These are phyloP conservation scores for Talaromyces sp. DNA, from an alignment of 2,329 filamentous ascomycete genomes.

Conservation along the genomic window DNA sequence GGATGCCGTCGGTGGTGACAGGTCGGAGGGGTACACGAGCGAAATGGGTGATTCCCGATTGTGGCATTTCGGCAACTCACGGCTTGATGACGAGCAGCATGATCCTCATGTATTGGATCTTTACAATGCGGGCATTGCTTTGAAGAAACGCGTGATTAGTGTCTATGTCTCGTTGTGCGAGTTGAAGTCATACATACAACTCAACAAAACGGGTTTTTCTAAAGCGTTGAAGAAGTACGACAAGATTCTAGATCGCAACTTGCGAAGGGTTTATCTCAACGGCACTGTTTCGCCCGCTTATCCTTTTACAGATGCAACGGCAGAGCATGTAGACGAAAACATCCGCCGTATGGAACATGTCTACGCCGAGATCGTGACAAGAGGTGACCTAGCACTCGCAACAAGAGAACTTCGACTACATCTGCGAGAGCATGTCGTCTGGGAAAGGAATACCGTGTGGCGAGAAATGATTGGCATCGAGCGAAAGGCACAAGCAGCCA, in stretches of 20 bases:
- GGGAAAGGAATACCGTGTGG: slow-evolving; percentile 99
- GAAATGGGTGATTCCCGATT: slow-evolving; percentile 37
- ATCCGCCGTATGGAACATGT: slow-evolving; percentile 72
- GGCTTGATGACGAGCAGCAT: slow-evolving; percentile 70
- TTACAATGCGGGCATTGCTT: slow-evolving; percentile 70
- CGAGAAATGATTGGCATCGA: slow-evolving; percentile 98
- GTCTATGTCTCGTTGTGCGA: slow-evolving; percentile 92
- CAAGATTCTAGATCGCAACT: slow-evolving; percentile 81
- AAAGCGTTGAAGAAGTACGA: slow-evolving; percentile 99
- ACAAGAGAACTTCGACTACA: slow-evolving; percentile 85
- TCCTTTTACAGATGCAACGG: slow-evolving; percentile 72
- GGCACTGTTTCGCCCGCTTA: slow-evolving; percentile 72
- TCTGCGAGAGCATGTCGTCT: slow-evolving; percentile 92
- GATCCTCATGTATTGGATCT: slow-evolving; percentile 68
- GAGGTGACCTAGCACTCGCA: slow-evolving; percentile 72
- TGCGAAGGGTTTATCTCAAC: slow-evolving; percentile 74
- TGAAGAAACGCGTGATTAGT: slow-evolving; percentile 87
- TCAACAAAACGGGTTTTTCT: slow-evolving; percentile 93
- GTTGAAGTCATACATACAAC: slow-evolving; percentile 89
- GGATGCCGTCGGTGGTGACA: slow-evolving; percentile 24
- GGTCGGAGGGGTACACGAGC: slow-evolving; percentile 29
- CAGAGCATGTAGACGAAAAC: slow-evolving; percentile 65
- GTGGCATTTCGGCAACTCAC: slow-evolving; percentile 25
- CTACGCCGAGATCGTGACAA: slow-evolving; percentile 78
- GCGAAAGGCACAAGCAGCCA: slow-evolving; percentile 88